A percentile compares a stretch with the other conserved stretches of the same genome.
Conservation (phyloP, 2,329 filamentous ascomycete species). For the Epichloe elymi region DNA sequence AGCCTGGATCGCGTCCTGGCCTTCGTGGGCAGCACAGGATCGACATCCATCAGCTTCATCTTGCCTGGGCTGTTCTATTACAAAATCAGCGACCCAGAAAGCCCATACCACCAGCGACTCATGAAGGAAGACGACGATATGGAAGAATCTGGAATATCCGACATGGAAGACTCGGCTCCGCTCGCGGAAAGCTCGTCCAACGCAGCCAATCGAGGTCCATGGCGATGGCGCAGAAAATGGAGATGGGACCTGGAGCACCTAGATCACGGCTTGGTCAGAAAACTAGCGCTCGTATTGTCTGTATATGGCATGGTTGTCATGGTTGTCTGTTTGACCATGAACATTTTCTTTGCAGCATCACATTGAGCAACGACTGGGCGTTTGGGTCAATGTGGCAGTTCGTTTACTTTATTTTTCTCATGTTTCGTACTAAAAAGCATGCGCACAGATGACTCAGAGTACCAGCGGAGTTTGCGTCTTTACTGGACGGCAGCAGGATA, state of each 20-base stretch:
- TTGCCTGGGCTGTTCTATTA: constrained; percentile 95
- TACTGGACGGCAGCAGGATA: background rate
- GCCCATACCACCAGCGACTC: constrained; percentile 70
- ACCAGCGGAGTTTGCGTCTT: background rate
- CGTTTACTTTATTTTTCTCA: background rate
- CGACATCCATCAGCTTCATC: constrained; percentile 93
- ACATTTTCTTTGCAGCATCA: constrained; percentile 61
- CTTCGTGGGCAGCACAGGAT: constrained; percentile 89
- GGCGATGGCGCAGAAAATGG: constrained; percentile 43
- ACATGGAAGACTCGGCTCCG: constrained; percentile 33
- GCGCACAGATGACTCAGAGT: background rate
- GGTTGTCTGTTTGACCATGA: constrained; percentile 75
- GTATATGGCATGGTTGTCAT: constrained; percentile 82
- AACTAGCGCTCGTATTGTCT: constrained; percentile 59
- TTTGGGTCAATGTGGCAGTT: background rate
- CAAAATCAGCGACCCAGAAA: constrained; percentile 88
- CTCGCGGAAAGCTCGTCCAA: constrained; percentile 29
- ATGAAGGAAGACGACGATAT: constrained; percentile 85
- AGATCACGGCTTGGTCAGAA: constrained; percentile 53
- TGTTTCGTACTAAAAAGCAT: background rate
- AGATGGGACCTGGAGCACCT: constrained; percentile 50
- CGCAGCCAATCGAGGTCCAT: constrained; percentile 19
- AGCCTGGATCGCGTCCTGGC: constrained; percentile 84
- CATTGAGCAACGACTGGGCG: constrained; percentile 30
- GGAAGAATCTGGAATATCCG: constrained; percentile 40